Base-by-base conservation (phyloP, 1,284 basidiomycete genomes). In the Trichosporon sp. region DNA sequence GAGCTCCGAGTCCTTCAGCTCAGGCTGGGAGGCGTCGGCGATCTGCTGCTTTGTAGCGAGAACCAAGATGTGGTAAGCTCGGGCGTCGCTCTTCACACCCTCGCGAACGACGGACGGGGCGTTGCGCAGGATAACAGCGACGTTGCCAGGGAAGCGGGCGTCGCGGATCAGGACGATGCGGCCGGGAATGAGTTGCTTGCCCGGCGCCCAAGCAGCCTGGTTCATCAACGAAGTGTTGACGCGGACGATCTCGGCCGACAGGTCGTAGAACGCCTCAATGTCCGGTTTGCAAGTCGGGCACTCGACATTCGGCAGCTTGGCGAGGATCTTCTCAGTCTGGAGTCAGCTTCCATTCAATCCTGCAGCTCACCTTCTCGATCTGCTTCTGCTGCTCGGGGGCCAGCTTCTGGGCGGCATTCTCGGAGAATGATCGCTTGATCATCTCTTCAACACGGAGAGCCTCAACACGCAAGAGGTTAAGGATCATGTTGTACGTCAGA, bases 361-460 rank as follows among this genome's bases (percentile, higher is more conserved):
- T 26, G 19, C 32, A 35, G 78, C 88, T 79, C 76, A 92, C 94
- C 85, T 94, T 90, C 1, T 87, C 83, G 19, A 98, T 91, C 81
- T 92, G 90, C 80, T 91, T 90, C 83, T 98, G 94, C 76, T 98
- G 94, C 70, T 98, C 94, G 0, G 97, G 97, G 21, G 98, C 86
- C 68, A 98, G 86, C 68, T 91, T 88, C 79, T 99, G 97, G 0
- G 96, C 92, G 0, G 95, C 91, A 79, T 99, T 99, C 85, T 99
- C 97, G 2, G 96, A 98, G 84, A 99, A 99, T 80, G 93, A 96
- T 46, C 97, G 89, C 84, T 99, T 99, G 84, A 99, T 99, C 97
- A 99, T 99, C 83, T 99, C 97, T 80, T 99, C 97, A 7, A 99
- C 97, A 74, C 91, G 89, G 43, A 99, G 87, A 1, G 97, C 95